Evolutionary conservation across 257 asterid species (phyloP).

Genomic region (Jacaranda copaia): DNA sequence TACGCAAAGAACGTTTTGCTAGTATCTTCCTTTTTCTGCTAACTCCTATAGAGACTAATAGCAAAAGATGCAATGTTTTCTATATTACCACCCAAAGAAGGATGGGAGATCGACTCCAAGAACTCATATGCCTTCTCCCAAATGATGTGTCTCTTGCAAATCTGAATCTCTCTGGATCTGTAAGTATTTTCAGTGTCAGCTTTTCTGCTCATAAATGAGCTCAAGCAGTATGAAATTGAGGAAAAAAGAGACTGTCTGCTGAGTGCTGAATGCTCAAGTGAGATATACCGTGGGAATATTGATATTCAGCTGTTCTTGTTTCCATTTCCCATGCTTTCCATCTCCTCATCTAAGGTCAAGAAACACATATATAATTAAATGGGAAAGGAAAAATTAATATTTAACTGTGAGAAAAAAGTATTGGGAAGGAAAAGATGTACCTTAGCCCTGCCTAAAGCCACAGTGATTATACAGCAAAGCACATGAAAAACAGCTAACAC

Average conservation of each 20-base stretch:
- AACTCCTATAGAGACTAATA: not conserved
- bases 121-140: conserved; percentile 65
- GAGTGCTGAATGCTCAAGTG: not conserved
- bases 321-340: conserved; percentile 82
- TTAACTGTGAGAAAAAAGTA: not conserved
- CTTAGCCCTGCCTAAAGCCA: conserved; percentile 61
- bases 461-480: conserved; percentile 53
- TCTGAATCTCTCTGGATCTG: conserved; percentile 70
- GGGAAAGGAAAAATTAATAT: not conserved
- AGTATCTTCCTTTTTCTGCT: too few relatives aligned
- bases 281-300: conserved; percentile 54
- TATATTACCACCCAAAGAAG: conserved; percentile 56
- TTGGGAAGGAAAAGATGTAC: conserved; percentile 31
- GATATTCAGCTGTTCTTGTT: conserved; percentile 65
- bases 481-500: conserved; percentile 66
- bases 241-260: not conserved
- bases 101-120: conserved; percentile 57
- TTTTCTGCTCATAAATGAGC: not conserved
- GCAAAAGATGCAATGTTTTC: not conserved
- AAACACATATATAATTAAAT: not conserved
- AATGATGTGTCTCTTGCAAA: conserved; percentile 70
- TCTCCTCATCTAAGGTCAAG: conserved; percentile 58
- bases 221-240: not conserved
- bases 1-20: not conserved
- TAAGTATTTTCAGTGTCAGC: conserved; percentile 6